A percentile compares a stretch with the other conserved stretches of the same genome.
These are phyloP conservation scores for Neltuma alba DNA, from an alignment of 306 rosid genomes.

Conservation along the genomic window DNA sequence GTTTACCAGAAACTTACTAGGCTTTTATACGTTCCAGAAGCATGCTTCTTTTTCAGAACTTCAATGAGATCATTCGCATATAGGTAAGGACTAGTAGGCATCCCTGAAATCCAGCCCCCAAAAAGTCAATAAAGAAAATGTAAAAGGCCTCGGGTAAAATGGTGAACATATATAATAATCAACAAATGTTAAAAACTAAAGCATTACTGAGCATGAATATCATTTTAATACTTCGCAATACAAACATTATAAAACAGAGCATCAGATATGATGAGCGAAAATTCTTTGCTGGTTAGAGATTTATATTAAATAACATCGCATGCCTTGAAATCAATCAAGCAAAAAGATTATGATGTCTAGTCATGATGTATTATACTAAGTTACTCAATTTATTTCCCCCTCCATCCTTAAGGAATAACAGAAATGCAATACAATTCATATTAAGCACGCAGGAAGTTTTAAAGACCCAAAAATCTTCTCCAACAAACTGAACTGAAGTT, in stretches of 20 bases:
- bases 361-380: not conserved
- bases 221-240: not conserved
- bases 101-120: conserved; percentile 56
- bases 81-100: conserved; percentile 78
- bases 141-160: conserved; percentile 11
- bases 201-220: not conserved
- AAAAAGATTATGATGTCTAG: not conserved
- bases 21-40: conserved; percentile 78
- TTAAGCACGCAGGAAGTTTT: not conserved
- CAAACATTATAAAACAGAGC: not conserved
- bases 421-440: not conserved
- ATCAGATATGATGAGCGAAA: conserved; percentile 1
- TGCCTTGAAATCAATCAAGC: conserved; percentile 5
- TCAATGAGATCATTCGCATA: conserved; percentile 74
- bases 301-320: not conserved
- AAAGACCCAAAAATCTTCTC: not conserved
- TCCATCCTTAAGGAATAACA: not conserved
- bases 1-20: conserved; percentile 53
- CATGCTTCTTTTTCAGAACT: conserved; percentile 86
- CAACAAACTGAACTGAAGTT: not conserved
- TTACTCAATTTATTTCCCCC: not conserved
- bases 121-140: conserved; percentile 8
- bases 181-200: not conserved
- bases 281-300: not conserved
- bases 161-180: not conserved